Evolutionary conservation across 768 basidiomycete species (phyloP).

Genomic region (Hygrocybe coccinea): DNA sequence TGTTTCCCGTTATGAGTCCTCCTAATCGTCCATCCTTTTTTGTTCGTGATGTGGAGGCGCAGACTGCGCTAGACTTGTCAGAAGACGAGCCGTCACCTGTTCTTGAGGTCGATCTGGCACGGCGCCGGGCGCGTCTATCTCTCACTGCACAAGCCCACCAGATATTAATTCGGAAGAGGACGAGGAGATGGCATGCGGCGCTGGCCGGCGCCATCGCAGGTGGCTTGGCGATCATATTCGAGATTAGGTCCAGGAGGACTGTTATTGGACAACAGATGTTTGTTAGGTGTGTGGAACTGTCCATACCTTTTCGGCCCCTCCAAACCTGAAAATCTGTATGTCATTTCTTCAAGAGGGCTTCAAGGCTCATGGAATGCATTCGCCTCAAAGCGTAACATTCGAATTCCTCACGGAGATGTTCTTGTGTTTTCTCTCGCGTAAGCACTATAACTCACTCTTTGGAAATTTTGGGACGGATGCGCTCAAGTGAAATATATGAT

Average conservation of each 20-base stretch:
- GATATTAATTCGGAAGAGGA: slow-evolving; percentile 59
- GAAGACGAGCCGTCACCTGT: slow-evolving; percentile 16
- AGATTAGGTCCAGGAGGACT: slow-evolving; percentile 58
- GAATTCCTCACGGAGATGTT: slow-evolving; percentile 78
- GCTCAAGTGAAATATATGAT: background rate
- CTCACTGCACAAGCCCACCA: slow-evolving; percentile 60
- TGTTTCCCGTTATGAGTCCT: slow-evolving; percentile 50
- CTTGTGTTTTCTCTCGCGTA: slow-evolving; percentile 76
- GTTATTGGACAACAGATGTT: slow-evolving; percentile 84
- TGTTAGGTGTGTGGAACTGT: slow-evolving; percentile 56
- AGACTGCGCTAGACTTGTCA: background rate
- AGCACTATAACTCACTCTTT: slow-evolving; percentile 15
- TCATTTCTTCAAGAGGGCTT: slow-evolving; percentile 53
- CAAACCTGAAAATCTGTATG: background rate
- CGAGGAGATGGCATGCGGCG: slow-evolving; percentile 73
- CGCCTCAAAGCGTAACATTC: slow-evolving; percentile 59
- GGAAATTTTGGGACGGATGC: background rate
- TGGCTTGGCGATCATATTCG: slow-evolving; percentile 68
- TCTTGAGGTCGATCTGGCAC: slow-evolving; percentile 25
- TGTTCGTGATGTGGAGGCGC: background rate
- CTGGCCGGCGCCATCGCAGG: slow-evolving; percentile 75
- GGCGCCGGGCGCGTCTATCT: slow-evolving; percentile 51
- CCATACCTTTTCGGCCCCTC: background rate
- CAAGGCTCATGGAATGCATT: slow-evolving; percentile 86
- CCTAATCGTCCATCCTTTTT: slow-evolving; percentile 2